Evolutionary conservation across 164 flowering plant species (phyloP).

Genomic region (Nelumbo lutea): DNA sequence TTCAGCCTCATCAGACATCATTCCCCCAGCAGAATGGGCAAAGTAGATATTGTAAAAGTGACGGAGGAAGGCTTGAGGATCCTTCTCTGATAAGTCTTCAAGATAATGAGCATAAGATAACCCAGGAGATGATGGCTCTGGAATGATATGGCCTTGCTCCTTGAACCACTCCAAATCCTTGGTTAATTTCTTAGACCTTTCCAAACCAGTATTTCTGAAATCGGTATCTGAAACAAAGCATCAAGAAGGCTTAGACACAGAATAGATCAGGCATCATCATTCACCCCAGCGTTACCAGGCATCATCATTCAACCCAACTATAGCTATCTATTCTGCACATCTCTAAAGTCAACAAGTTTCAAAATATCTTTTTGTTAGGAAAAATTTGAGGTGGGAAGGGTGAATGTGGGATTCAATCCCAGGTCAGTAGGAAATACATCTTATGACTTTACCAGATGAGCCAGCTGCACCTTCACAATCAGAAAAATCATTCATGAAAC

Average conservation of each 20-base stretch:
- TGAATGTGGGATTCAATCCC: too few relatives aligned
- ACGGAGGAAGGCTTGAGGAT: conserved; percentile 92
- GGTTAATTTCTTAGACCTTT: conserved; percentile 70
- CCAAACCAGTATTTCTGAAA: conserved; percentile 87
- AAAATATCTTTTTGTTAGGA: too few relatives aligned
- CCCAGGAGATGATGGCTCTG: conserved; percentile 88
- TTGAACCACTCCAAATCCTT: conserved; percentile 95
- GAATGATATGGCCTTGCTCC: conserved; percentile 78
- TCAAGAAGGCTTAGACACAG: not conserved
- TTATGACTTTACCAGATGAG: too few relatives aligned
- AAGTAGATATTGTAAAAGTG: conserved; percentile 93
- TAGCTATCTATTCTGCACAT: too few relatives aligned
- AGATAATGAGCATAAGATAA: conserved; percentile 56
- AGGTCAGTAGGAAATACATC: too few relatives aligned
- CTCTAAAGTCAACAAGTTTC: too few relatives aligned
- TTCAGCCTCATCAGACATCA: conserved; percentile 17
- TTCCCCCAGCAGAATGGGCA: conserved; percentile 97
- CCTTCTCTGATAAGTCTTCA: conserved; percentile 70
- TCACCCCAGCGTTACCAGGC: too few relatives aligned
- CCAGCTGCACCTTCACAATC: too few relatives aligned
- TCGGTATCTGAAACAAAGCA: conserved; percentile 65
- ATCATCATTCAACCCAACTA: too few relatives aligned
- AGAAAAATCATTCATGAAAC: too few relatives aligned
- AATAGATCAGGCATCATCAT: too few relatives aligned
- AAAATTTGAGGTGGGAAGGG: too few relatives aligned